Evolutionary conservation across 768 basidiomycete genomes (phyloP).

Genomic region (Coprinopsis marcescibilis): DNA sequence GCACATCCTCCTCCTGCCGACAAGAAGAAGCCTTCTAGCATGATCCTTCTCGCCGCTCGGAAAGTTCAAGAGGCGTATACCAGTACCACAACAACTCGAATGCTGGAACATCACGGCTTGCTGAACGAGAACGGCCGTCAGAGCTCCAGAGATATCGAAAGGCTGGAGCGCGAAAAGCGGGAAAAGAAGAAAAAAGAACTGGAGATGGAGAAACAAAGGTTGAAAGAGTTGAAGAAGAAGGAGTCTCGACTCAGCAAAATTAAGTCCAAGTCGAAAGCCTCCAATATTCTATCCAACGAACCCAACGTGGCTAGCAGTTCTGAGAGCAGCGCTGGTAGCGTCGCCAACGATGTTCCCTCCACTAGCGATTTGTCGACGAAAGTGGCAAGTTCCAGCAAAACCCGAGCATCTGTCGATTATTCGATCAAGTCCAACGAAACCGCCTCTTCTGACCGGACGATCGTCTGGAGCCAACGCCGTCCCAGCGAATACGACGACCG

Average conservation of each 20-base stretch:
- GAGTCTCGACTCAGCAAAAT: slow-evolving; percentile 22
- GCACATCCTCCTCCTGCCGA: slow-evolving; percentile 11
- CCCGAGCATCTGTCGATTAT: slow-evolving; percentile 14
- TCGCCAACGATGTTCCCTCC: slow-evolving; percentile 13
- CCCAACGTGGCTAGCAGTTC: slow-evolving; percentile 14
- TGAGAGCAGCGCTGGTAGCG: slow-evolving; percentile 24
- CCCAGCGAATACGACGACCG: slow-evolving; percentile 27
- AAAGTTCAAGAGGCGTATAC: slow-evolving; percentile 77
- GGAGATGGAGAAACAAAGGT: slow-evolving; percentile 23
- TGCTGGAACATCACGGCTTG: slow-evolving; percentile 61
- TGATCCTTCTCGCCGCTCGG: slow-evolving; percentile 67
- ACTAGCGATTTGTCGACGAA: background rate
- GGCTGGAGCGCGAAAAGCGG: slow-evolving; percentile 17
- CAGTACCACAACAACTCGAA: slow-evolving; percentile 66
- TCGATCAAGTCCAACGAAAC: slow-evolving; percentile 18
- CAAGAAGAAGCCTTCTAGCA: slow-evolving; percentile 30
- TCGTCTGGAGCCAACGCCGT: slow-evolving; percentile 18
- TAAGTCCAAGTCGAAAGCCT: slow-evolving; percentile 17
- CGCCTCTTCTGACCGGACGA: slow-evolving; percentile 18
- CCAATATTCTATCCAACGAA: slow-evolving; percentile 7
- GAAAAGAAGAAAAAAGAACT: slow-evolving; percentile 20
- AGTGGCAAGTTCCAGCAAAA: background rate
- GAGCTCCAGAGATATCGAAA: slow-evolving; percentile 25
- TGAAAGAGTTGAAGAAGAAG: slow-evolving; percentile 24
- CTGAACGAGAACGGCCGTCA: slow-evolving; percentile 39